These are phyloP conservation scores for Herpetomonas tarakana DNA, from an alignment of 208 protist genomes.

Conservation along the genomic window DNA sequence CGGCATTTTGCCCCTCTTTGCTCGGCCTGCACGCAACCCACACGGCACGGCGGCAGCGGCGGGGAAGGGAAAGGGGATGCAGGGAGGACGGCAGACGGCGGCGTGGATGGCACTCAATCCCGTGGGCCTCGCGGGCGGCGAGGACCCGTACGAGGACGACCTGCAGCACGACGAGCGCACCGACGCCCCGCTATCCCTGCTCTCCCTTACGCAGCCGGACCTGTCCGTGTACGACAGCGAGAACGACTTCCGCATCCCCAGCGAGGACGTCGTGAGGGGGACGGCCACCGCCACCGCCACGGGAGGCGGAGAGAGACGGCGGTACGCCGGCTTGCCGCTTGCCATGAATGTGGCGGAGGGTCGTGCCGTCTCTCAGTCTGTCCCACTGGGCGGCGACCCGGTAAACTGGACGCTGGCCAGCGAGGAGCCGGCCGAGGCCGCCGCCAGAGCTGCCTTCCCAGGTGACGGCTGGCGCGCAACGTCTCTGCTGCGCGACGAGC, in stretches of 20 bases:
- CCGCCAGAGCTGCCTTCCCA: background rate
- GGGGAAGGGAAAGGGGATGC: conserved; percentile 1
- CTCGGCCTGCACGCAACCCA: background rate
- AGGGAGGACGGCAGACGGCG: conserved; percentile 18
- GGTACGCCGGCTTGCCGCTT: background rate
- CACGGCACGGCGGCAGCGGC: background rate
- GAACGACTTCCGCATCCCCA: conserved; percentile 63
- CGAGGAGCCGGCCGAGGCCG: no score
- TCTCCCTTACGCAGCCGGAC: conserved; percentile 50
- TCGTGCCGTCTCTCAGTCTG: no score
- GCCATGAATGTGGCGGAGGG: no score
- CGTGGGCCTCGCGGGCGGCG: background rate
- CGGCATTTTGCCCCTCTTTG: conserved; percentile 25
- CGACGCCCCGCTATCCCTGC: conserved; percentile 17
- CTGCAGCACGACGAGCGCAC: background rate
- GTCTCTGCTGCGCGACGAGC: conserved; percentile 7
- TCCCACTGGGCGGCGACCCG: no score
- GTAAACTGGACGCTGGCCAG: no score
- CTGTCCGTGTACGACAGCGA: conserved; percentile 70
- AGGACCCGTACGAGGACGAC: background rate
- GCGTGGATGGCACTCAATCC: conserved; percentile 5
- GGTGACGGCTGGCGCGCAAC: background rate
- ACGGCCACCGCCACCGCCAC: conserved; percentile 18
- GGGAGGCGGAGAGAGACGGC: conserved; percentile 8
- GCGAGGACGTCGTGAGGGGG: conserved; percentile 41